Evolutionary conservation across 352 stramenopile genomes (phyloP), one percentile per base, ranked within the genome.

Genomic region (Phytophthora agathidicida): DNA sequence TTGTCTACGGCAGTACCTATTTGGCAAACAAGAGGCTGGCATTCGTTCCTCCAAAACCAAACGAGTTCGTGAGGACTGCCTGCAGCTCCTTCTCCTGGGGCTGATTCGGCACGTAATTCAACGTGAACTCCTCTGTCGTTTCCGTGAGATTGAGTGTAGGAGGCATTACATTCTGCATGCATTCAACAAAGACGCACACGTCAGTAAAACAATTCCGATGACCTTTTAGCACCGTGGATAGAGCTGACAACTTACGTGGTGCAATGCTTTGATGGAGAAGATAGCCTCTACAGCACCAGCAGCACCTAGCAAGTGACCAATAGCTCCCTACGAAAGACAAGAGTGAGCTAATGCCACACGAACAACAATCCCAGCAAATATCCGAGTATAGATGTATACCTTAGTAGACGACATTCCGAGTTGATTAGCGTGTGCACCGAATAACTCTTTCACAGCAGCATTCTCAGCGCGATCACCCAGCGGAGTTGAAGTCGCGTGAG

Each of bases 11-110:
- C n/a, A 36, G 11, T 6, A 36, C 17, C 49, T 74, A 93, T 65
- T 91, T 93, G 38, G 79, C 65, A 57, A 95, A 95, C 43, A 83
- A 80, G 9, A 95, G 62, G 42, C 77, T 89, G 10, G 84, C 88
- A 82, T 99, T 99, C 10, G 95, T 98, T 44, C 97, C 97, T 50
- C 96, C 96, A 70, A 99, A 99, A 19, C 97, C 97, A 84, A 99
- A 99, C 27, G 94, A 98, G 72, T 99, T 99, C 13, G 81, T 95
- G 28, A 98, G 67, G 3, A 95, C 92, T 28, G 83, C 75, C 8
- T 85, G 62, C 10, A 98, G 46, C 11, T 90, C 58, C 41, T 89
- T 85, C 53, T 96, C 77, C 36, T 92, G 82, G 3, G 80, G 74
- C 9, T 73, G 53, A 26, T 83, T 76, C 16, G 76, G 68, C 19